Percentiles rank a stretch among this genome's conserved stretches.
phyloP scores from a whole-genome alignment of 2,329 filamentous ascomycete species.

The Didymosphaeria variabile region DNA sequence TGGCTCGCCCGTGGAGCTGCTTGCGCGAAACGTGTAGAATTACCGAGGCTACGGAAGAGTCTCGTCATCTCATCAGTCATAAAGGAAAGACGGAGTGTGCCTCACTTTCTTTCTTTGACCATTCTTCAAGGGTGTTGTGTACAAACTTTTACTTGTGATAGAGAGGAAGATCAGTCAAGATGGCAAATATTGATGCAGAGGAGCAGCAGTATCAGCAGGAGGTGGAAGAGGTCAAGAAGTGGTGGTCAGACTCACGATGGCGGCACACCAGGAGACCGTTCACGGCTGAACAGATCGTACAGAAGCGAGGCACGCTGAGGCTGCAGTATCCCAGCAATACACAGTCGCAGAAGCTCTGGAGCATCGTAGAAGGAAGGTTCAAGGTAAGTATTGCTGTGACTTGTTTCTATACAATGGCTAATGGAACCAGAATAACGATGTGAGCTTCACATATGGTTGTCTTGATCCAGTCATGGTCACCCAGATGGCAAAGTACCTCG shows the following conservation, averaged over 20 bases:
- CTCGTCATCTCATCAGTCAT: constrained; percentile 34
- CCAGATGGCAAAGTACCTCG: constrained; percentile 98
- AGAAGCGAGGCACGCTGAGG: constrained; percentile 90
- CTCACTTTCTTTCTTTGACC: constrained; percentile 1
- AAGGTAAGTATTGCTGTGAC: constrained; percentile 64
- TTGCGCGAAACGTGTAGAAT: constrained; percentile 3
- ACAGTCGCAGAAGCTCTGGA: constrained; percentile 94
- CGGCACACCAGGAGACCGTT: constrained; percentile 90
- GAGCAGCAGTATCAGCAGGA: constrained; percentile 81
- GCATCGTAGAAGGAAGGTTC: constrained; percentile 86
- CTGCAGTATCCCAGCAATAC: constrained; percentile 91
- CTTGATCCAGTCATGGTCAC: constrained; percentile 98
- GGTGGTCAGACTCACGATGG: constrained; percentile 95
- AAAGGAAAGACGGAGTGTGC: constrained; percentile 15
- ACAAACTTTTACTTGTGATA: not conserved
- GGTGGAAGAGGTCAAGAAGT: constrained; percentile 87
- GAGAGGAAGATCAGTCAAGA: constrained; percentile 20
- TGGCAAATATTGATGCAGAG: constrained; percentile 66
- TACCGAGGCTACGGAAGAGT: constrained; percentile 33
- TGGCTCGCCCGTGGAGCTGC: constrained; percentile 29
- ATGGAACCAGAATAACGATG: constrained; percentile 73
- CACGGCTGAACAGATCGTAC: constrained; percentile 95
- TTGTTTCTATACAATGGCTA: not conserved
- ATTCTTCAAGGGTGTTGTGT: not conserved
- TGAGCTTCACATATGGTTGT: constrained; percentile 95